Conservation (phyloP, 345 rosid species). For the Pugionium cornutum region DNA sequence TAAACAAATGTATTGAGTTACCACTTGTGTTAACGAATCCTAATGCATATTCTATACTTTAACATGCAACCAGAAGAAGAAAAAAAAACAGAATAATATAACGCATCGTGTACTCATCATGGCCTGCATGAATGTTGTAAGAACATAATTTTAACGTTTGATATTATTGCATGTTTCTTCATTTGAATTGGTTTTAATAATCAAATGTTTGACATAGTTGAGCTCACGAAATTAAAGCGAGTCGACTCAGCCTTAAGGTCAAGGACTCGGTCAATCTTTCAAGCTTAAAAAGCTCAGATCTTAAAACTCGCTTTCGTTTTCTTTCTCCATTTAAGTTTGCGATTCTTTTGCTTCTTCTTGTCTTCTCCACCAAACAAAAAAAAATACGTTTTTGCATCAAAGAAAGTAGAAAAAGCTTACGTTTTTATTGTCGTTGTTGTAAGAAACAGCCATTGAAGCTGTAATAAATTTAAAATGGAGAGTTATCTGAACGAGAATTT, state of each 20-base stretch:
- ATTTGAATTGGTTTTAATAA: not conserved
- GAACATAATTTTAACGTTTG: too few species aligned
- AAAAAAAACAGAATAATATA: too few species aligned
- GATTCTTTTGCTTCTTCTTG: constrained; percentile 14
- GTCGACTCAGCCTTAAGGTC: not conserved
- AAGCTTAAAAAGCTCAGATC: constrained; percentile 32
- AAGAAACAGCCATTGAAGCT: constrained; percentile 19
- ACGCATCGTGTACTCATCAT: too few species aligned
- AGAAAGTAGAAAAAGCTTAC: not conserved
- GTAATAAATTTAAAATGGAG: constrained; percentile 46
- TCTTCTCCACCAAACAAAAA: not conserved
- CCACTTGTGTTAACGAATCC: too few species aligned
- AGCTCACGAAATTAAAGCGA: constrained; percentile 10
- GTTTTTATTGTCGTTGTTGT: too few species aligned
- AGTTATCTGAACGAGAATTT: constrained; percentile 62
- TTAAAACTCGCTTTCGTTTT: constrained; percentile 32
- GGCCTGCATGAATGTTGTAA: too few species aligned
- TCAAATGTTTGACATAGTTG: not conserved
- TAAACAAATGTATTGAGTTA: too few species aligned
- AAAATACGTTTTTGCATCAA: not conserved
- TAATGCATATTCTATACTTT: too few species aligned
- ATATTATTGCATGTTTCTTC: too few species aligned
- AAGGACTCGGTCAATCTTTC: constrained; percentile 29
- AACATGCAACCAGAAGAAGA: too few species aligned
- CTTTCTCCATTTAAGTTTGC: constrained; percentile 31